These are phyloP conservation scores for Claviceps sp. DNA, from an alignment of 2,329 filamentous ascomycete species.

Conservation along the genomic window DNA sequence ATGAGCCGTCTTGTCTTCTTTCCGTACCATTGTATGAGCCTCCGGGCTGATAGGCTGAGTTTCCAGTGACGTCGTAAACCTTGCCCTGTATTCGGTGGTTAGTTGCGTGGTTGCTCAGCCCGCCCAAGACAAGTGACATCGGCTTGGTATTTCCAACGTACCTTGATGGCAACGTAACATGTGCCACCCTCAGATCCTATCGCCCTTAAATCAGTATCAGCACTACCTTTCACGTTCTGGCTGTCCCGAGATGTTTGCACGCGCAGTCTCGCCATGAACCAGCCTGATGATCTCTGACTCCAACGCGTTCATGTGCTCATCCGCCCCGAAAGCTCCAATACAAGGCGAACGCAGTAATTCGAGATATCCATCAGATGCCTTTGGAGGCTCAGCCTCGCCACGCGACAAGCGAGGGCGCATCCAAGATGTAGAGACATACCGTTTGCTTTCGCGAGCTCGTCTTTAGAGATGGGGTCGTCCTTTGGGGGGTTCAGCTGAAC, in stretches of 20 bases:
- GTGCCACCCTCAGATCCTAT: slow-evolving; percentile 51
- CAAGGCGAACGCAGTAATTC: neutral
- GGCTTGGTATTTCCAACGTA: slow-evolving; percentile 16
- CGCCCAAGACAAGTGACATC: neutral
- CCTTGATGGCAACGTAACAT: slow-evolving; percentile 59
- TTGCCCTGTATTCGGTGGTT: slow-evolving; percentile 47
- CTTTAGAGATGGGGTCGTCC: slow-evolving; percentile 68
- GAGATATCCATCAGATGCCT: neutral
- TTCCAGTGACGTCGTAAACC: slow-evolving; percentile 87
- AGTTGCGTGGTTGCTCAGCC: neutral
- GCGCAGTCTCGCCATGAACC: neutral
- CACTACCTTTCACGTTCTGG: neutral
- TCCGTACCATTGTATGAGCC: slow-evolving; percentile 72
- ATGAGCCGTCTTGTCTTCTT: no score
- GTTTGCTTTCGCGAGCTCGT: slow-evolving; percentile 68
- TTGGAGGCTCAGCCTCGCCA: neutral
- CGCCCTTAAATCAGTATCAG: neutral
- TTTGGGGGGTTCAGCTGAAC: slow-evolving; percentile 74
- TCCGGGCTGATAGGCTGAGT: slow-evolving; percentile 70
- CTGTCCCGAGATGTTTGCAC: neutral
- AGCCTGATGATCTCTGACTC: neutral
- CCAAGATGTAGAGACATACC: slow-evolving; percentile 42
- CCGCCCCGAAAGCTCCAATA: neutral
- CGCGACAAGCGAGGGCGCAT: neutral
- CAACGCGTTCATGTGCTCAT: no score